These are phyloP conservation scores for Penicillium vulpinum DNA, from an alignment of 2,329 filamentous ascomycete genomes.

Conservation along the genomic window DNA sequence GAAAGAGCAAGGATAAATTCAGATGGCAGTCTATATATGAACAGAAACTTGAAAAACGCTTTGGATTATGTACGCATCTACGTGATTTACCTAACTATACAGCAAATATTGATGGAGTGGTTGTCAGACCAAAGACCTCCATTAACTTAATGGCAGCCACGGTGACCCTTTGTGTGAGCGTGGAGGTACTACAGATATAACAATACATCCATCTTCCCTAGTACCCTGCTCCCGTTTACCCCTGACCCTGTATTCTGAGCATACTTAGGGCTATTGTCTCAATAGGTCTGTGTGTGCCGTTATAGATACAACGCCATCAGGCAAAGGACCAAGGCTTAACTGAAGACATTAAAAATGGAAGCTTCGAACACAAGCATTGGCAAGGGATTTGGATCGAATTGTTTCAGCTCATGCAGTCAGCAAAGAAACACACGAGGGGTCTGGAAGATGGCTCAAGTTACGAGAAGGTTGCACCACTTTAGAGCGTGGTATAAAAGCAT, in stretches of 20 bases:
- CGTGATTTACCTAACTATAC: background rate
- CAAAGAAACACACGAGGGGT: conserved; percentile 2
- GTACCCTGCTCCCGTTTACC: background rate
- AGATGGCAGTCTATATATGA: background rate
- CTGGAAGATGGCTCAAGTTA: background rate
- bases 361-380: background rate
- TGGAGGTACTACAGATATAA: background rate
- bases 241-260: background rate
- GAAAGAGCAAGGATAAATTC: background rate
- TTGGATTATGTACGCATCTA: background rate
- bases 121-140: background rate
- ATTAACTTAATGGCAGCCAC: background rate
- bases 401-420: conserved; percentile 10
- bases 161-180: background rate
- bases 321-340: background rate
- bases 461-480: conserved; percentile 1
- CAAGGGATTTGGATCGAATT: background rate
- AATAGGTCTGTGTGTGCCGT: background rate
- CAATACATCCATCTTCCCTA: background rate
- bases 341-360: background rate
- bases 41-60: too few relatives aligned
- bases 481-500: background rate
- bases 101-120: background rate
- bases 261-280: background rate
- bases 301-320: background rate